Evolutionary conservation across 371 early-diverging fungal genomes (phyloP), one percentile per base, ranked within the genome.

Genomic region (Rhizopus microsporus): DNA sequence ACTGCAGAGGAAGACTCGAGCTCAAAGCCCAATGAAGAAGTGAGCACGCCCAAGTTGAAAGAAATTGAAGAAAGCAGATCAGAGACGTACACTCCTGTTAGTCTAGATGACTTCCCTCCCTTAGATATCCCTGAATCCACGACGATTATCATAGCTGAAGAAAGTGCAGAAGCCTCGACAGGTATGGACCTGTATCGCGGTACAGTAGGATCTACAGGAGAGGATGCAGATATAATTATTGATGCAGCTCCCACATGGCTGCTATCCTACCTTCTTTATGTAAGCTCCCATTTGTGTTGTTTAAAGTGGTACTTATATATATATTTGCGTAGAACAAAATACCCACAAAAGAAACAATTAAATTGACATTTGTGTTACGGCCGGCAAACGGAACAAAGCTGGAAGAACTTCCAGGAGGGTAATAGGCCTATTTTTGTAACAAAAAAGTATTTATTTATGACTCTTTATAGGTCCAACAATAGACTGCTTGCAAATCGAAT

Each of bases 401-500:
- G 42, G 77, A 75, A 5, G 86, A 87, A 32, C 64, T 89, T 39
- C 83, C 88, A 2, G 81, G 73, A 55, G 88, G 87, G 85, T 85
- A 75, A 67, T 23, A 23, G 1, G 23, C 23, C 23, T 23, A 23
- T 23, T 23, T 23, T 23, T 23, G 23, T 2, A 23, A 2, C 23
- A 61, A 23, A 23, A 13, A 51, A 53, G 38, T 2, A 10, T 7
- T 7, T n/a, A 54, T 7, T 15, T 37, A 8, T 57, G 34, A 30
- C 34, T 40, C 31, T 49, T 45, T 49, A 38, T 69, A 72, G 74
- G 43, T 82, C 83, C 5, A 89, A 86, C 53, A 77, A 86, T 47
- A 83, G 93, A 8, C 71, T 97, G 38, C 80, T 87, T 12, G 94
- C 96, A 4, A 93, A 93, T 57, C 76, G 95, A 35, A 88, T 94